Conservation (phyloP, 768 basidiomycete species). For the Chlorophyllum brunneum region DNA sequence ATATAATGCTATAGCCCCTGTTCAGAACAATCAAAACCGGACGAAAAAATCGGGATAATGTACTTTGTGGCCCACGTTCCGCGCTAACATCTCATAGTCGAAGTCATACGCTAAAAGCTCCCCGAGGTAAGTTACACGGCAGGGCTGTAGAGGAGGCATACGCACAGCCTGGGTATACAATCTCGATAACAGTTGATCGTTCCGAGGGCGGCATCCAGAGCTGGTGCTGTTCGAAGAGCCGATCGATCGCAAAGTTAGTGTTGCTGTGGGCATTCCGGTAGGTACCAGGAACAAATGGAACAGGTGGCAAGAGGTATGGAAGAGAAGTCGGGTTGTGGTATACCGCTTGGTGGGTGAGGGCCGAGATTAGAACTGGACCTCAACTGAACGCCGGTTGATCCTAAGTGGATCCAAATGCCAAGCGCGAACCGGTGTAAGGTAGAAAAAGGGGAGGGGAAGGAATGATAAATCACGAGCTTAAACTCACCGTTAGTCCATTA, state of each 20-base stretch:
- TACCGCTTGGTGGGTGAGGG: too few species aligned
- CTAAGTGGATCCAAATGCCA: too few species aligned
- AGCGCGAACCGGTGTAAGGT: too few species aligned
- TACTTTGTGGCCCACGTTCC: conserved; percentile 39
- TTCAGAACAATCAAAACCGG: not conserved
- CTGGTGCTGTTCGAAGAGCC: conserved; percentile 36
- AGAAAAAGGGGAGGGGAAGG: not conserved
- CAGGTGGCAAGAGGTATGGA: not conserved
- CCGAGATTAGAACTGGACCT: not conserved
- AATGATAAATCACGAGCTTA: not conserved
- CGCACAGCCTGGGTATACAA: conserved; percentile 57
- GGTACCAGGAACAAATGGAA: conserved; percentile 5
- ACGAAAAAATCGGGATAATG: conserved; percentile 6
- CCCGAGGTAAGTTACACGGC: not conserved
- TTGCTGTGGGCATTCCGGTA: not conserved
- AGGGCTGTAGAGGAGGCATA: not conserved
- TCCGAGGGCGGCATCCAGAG: conserved; percentile 67
- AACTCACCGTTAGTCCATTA: conserved; percentile 49
- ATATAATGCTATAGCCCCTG: conserved; percentile 43
- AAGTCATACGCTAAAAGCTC: conserved; percentile 28
- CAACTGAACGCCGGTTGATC: too few species aligned
- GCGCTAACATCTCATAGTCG: conserved; percentile 39
- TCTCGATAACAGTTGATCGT: conserved; percentile 64
- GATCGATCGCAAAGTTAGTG: not conserved
- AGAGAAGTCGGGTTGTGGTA: not conserved